Evolutionary conservation across 2,329 filamentous ascomycete genomes (phyloP).

Genomic region (Stachybotrys echinatus): DNA sequence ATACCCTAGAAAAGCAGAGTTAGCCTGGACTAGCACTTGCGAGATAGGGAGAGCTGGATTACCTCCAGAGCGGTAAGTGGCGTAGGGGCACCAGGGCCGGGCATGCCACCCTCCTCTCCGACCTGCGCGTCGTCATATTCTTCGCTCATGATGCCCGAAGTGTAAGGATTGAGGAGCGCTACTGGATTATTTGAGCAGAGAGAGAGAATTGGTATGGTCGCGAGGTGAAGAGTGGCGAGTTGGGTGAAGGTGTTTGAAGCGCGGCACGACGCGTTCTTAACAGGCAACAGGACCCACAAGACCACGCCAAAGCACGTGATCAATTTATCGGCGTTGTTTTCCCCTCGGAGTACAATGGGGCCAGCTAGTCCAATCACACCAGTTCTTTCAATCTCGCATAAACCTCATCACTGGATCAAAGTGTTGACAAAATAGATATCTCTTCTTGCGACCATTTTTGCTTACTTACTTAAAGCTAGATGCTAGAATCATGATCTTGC

Average conservation of each 20-base stretch:
- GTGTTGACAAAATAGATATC: no score
- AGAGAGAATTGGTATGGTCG: not conserved
- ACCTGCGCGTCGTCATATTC: conserved; percentile 63
- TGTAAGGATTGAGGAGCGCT: not conserved
- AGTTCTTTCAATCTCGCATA: no score
- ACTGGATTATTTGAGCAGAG: not conserved
- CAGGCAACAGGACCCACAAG: conserved; percentile 17
- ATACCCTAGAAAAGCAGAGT: conserved; percentile 56
- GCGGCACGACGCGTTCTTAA: conserved; percentile 27
- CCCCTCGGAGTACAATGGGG: no score
- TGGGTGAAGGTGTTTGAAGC: conserved; percentile 16
- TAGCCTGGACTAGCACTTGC: conserved; percentile 3
- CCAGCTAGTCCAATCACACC: no score
- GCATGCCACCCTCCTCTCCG: conserved; percentile 65
- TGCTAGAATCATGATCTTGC: no score
- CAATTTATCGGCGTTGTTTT: no score
- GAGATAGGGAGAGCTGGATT: conserved; percentile 13
- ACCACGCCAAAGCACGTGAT: conserved; percentile 34
- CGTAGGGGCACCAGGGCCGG: conserved; percentile 89
- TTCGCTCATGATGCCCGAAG: conserved; percentile 33
- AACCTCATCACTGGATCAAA: no score
- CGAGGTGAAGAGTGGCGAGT: conserved; percentile 9
- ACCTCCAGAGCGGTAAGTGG: conserved; percentile 84
- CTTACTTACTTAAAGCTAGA: no score
- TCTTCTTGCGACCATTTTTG: no score